phyloP scores from a whole-genome alignment of 371 early-diverging fungal genomes.

The Mucor plumbeus region DNA sequence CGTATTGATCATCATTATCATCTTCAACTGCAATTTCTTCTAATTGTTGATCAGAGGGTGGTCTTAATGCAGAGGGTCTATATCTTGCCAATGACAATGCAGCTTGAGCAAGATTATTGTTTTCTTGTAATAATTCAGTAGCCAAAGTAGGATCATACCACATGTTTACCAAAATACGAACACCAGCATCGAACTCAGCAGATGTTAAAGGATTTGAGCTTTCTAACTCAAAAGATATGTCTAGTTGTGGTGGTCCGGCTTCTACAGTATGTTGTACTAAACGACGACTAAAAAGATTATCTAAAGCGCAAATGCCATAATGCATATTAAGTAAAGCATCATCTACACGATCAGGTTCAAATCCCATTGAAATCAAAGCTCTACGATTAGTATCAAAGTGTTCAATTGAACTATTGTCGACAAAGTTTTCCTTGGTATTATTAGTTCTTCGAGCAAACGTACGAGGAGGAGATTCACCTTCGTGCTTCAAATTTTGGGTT shows the following conservation, averaged over 20 bases:
- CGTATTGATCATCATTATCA: constrained; percentile 27
- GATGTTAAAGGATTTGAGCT: constrained; percentile 8
- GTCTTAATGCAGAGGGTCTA: constrained; percentile 41
- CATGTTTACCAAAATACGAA: constrained; percentile 79
- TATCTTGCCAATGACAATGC: constrained; percentile 76
- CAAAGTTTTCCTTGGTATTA: background rate
- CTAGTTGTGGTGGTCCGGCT: constrained; percentile 11
- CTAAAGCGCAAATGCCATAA: constrained; percentile 86
- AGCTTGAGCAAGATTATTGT: constrained; percentile 75
- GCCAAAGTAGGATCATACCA: constrained; percentile 81
- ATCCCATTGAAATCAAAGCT: constrained; percentile 74
- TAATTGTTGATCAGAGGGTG: background rate
- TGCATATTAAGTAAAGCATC: constrained; percentile 73
- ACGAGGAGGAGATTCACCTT: constrained; percentile 41
- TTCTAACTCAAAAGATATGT: background rate
- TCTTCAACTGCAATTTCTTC: constrained; percentile 15
- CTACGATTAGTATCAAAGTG: constrained; percentile 50
- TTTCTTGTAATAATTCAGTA: constrained; percentile 68
- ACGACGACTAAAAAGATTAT: constrained; percentile 84
- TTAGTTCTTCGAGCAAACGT: background rate
- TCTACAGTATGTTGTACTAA: constrained; percentile 14
- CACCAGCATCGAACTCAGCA: constrained; percentile 53
- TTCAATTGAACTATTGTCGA: background rate
- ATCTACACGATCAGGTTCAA: constrained; percentile 77
- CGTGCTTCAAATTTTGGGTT: constrained; percentile 66